phyloP scores from a whole-genome alignment of 164 flowering plant species.

The Taxillus chinensis region DNA sequence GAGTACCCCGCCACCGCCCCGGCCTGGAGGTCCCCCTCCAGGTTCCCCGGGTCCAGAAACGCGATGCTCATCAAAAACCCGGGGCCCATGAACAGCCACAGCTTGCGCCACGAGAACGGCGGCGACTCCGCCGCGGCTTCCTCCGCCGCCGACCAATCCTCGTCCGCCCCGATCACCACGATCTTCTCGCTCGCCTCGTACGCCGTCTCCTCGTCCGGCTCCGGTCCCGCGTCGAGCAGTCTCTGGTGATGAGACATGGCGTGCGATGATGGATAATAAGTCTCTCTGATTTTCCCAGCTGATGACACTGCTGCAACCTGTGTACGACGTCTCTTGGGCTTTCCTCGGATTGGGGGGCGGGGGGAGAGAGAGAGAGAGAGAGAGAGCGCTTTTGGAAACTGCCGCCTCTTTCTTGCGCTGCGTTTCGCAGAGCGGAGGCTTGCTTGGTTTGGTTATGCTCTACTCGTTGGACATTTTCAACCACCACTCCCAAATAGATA shows the following conservation, averaged over 20 bases:
- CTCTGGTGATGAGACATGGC: not conserved
- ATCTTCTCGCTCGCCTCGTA: slow-evolving; percentile 44
- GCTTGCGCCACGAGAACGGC: slow-evolving; percentile 75
- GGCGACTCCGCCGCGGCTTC: slow-evolving; percentile 17
- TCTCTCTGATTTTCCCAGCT: too few relatives aligned
- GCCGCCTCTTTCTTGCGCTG: too few relatives aligned
- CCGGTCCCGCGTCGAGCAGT: slow-evolving; percentile 2
- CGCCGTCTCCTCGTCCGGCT: slow-evolving; percentile 28
- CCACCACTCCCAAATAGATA: too few relatives aligned
- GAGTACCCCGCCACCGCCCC: slow-evolving; percentile 80
- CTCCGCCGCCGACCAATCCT: slow-evolving; percentile 1
- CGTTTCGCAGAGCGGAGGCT: too few relatives aligned
- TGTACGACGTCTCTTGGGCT: too few relatives aligned
- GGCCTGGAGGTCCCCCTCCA: slow-evolving; percentile 74
- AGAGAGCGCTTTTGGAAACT: too few relatives aligned
- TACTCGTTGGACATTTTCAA: too few relatives aligned
- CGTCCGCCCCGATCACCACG: slow-evolving; percentile 28
- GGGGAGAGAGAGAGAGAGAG: too few relatives aligned
- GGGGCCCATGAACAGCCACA: slow-evolving; percentile 74
- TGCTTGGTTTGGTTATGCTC: too few relatives aligned
- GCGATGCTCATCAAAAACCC: slow-evolving; percentile 79
- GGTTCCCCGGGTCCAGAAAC: slow-evolving; percentile 70
- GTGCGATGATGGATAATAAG: too few relatives aligned
- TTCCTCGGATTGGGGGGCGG: too few relatives aligned
- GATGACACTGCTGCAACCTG: too few relatives aligned